These are phyloP conservation scores for Centella asiatica DNA, from an alignment of 129 eudicot genomes.

Conservation along the genomic window DNA sequence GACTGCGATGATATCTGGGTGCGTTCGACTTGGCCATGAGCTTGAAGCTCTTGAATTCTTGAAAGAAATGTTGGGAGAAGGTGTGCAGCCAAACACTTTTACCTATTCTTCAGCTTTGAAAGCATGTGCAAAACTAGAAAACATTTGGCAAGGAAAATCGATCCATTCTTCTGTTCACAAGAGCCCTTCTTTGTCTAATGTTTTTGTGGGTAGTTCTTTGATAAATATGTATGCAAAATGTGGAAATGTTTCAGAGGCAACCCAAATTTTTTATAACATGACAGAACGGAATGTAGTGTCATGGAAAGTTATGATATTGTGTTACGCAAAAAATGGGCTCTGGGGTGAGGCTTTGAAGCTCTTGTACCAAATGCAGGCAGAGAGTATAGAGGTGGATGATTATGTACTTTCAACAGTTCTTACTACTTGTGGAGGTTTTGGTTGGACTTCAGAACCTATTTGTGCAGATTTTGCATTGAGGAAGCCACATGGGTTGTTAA, in stretches of 20 bases:
- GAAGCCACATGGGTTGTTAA: no score
- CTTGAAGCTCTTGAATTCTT: slow-evolving; percentile 66
- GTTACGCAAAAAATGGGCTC: slow-evolving; percentile 70
- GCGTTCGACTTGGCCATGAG: slow-evolving; percentile 63
- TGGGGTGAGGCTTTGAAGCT: slow-evolving; percentile 80
- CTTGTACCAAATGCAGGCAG: slow-evolving; percentile 76
- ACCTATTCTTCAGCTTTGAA: slow-evolving; percentile 82
- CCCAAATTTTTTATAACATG: slow-evolving; percentile 67
- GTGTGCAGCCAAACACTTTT: slow-evolving; percentile 68
- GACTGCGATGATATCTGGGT: slow-evolving; percentile 94
- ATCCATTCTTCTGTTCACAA: slow-evolving; percentile 67
- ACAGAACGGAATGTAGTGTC: slow-evolving; percentile 70
- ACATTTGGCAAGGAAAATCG: slow-evolving; percentile 51
- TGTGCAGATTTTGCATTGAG: no score
- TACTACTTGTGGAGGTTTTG: slow-evolving; percentile 69
- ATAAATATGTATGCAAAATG: slow-evolving; percentile 83
- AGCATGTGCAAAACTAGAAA: slow-evolving; percentile 73
- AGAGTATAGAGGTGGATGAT: slow-evolving; percentile 73
- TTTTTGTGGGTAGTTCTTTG: slow-evolving; percentile 83
- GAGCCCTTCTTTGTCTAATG: slow-evolving; percentile 51
- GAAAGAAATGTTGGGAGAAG: slow-evolving; percentile 78
- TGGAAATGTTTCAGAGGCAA: slow-evolving; percentile 71
- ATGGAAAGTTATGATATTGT: slow-evolving; percentile 81
- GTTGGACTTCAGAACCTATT: slow-evolving; percentile 32
- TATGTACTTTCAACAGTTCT: slow-evolving; percentile 69